phyloP scores from a whole-genome alignment of 1,284 basidiomycete species.

The Peniophora sp. region DNA sequence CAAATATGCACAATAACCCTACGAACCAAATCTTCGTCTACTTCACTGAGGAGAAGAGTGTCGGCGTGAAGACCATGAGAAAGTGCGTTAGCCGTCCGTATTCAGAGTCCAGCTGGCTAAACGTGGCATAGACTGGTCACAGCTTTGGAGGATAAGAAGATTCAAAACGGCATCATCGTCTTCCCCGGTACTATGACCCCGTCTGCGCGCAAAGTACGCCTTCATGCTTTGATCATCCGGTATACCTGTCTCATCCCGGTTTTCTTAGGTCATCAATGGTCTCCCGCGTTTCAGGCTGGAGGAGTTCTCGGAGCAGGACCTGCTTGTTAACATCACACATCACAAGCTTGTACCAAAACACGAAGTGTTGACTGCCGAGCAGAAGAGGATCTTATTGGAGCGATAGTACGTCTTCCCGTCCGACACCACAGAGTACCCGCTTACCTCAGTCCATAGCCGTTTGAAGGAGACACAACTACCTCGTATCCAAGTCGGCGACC shows the following conservation, averaged over 20 bases:
- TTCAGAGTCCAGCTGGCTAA: conserved; percentile 3
- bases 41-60: conserved; percentile 88
- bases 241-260: conserved; percentile 6
- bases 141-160: conserved; percentile 85
- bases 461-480: conserved; percentile 98
- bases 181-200: conserved; percentile 96
- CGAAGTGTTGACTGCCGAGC: conserved; percentile 78
- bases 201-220: conserved; percentile 82
- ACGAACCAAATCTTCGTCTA: conserved; percentile 88
- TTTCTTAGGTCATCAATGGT: conserved; percentile 72
- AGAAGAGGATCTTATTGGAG: conserved; percentile 83
- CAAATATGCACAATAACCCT: conserved; percentile 60
- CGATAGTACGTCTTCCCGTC: conserved; percentile 71
- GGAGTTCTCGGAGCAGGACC: conserved; percentile 93
- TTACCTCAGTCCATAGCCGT: conserved; percentile 48
- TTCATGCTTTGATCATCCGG: conserved; percentile 1
- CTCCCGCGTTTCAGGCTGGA: conserved; percentile 90
- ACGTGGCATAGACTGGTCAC: conserved; percentile 60
- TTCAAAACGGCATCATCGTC: conserved; percentile 89
- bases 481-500: conserved; percentile 92
- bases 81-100: conserved; percentile 65
- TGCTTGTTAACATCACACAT: conserved; percentile 96
- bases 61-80: conserved; percentile 93
- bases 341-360: conserved; percentile 95
- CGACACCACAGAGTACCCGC: conserved; percentile 7